Evolutionary conservation across 2,329 filamentous ascomycete species (phyloP), one percentile per base, ranked within the genome.

Genomic region (Stagonosporopsis vannaccii): DNA sequence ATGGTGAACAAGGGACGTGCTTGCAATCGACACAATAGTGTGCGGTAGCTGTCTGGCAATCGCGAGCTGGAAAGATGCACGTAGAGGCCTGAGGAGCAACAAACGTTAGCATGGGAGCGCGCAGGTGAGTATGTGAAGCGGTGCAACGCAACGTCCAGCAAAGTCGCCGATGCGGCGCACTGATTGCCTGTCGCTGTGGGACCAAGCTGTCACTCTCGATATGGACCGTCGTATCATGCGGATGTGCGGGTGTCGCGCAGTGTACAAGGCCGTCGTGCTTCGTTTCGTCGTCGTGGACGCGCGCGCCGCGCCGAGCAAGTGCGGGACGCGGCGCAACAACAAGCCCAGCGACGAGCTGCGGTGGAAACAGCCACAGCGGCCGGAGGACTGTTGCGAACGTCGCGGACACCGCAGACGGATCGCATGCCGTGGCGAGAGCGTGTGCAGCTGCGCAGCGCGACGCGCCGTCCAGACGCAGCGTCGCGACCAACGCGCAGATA

Each of bases 151-250:
- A 51, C 44, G 39, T 54, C 60, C 52, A 62, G 61, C 58, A 37
- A 32, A 52, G 67, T 59, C 47, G 57, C 50, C 58, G 65, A 71
- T 62, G 61, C 63, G 65, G 58, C 64, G 69, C 62, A 61, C 63
- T 62, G 63, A 68, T 63, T 68, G 68, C 59, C 59, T 59, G 59
- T 68, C 47, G 67, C 62, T 67, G 74, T 74, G 69, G 59, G 66
- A 75, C 74, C 65, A 58, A 66, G 68, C 72, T 74, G 74, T 75
- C 72, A 75, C 63, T 65, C 70, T 72, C 61, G 59, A 71, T 68
- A 59, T 56, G 65, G 56, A 52, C 44, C 52, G 61, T 68, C 59
- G 66, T 58, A 70, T 69, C 61, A 64, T 66, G 66, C 61, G 56
- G 61, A 62, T 39, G 46, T 54, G 53, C 57, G 58, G 59, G 59